Base-by-base conservation (phyloP, 345 rosid genomes). In the Streptanthus diversifolius region DNA sequence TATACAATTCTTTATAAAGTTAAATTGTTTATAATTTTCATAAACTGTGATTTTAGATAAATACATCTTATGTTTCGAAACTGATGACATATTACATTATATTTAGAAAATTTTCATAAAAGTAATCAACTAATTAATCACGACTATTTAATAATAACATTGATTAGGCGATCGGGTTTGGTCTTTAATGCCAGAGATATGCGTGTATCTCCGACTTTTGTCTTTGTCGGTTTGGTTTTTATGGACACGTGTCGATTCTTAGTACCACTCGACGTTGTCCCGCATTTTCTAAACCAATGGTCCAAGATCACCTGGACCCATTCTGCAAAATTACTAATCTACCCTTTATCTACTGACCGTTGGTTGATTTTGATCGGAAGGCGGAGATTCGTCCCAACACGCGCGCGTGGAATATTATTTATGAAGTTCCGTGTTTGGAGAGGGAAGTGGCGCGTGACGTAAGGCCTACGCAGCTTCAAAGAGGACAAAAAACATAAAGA, bases 361-460 rank as follows among this genome's bases (percentile, higher is more conserved):
- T 71, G 32, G 67, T 48, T 63, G 18, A n/a, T 32, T 29, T 57
- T 39, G 35, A 65, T 77, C 80, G 17, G 9, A 77, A 9, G 76
- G 76, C 24, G 0, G 32, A 64, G 40, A 64, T 7, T 64, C n/a
- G 7, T 7, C 17, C 61, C 27, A 27, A 55, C 80, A 47, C 62
- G 7, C 21, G 76, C 80, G 76, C 72, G 80, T 77, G 76, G 44
- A 30, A 29, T 57, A 55, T 30, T 62, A 17, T 51, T 37, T 18
- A 2, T 5, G 7, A 68, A 71, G 76, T 49, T 71, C 68, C 80
- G 76, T 77, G 72, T 77, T 70, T 5, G 56, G 57, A 71, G 80
- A 64, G 80, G 80, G 72, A 64, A 71, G 63, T 71, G 76, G 68
- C 63, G 75, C 75, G 72, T 77, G 80, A 77, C 80, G 72, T 77